Evolutionary conservation across 2,329 filamentous ascomycete species (phyloP), one percentile per base, ranked within the genome.

Genomic region (Sphaerulina populicola): DNA sequence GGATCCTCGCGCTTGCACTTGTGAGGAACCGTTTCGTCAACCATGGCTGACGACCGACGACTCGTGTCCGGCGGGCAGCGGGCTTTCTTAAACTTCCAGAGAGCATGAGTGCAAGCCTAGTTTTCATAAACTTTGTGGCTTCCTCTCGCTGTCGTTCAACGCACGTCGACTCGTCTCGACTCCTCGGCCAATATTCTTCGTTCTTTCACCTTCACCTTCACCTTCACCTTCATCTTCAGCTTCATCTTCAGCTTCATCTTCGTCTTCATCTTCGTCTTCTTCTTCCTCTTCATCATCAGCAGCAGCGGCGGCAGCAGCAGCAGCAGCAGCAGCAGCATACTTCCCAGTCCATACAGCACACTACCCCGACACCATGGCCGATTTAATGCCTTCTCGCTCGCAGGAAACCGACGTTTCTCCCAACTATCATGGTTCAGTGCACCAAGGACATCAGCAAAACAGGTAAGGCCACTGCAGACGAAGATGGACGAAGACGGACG

Each of bases 391-490:
- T 50, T 49, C 44, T 46, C 49, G 45, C 14, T 27, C 48, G 51
- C 15, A 43, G 45, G 35, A 51, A 31, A 30, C 30, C 43, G 38
- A 47, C 45, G 14, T 48, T 44, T 27, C 43, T 29, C 47, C 41
- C 36, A 14, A 44, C 42, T 15, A 41, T 42, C 18, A 38, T 6
- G 27, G 6, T 27, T 27, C 42, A 33, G 15, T 14, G 36, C 31
- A 49, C n/a, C 43, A 21, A 48, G 11, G 33, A 43, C 47, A 49
- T 44, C 55, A 47, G 42, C 45, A 52, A 29, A 48, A 49, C 38
- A 55, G 52, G 56, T 54, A 49, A 31, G 54, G 47, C 27, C 12
- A 39, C n/a, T n/a, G n/a, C n/a, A n/a, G 18, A 18, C 18, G 18
- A 18, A 18, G 18, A 18, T 18, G 18, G 18, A 18, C 18, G 18